Conservation (phyloP, 2,329 filamentous ascomycete genomes). For the Phyllosticta ampelicida region DNA sequence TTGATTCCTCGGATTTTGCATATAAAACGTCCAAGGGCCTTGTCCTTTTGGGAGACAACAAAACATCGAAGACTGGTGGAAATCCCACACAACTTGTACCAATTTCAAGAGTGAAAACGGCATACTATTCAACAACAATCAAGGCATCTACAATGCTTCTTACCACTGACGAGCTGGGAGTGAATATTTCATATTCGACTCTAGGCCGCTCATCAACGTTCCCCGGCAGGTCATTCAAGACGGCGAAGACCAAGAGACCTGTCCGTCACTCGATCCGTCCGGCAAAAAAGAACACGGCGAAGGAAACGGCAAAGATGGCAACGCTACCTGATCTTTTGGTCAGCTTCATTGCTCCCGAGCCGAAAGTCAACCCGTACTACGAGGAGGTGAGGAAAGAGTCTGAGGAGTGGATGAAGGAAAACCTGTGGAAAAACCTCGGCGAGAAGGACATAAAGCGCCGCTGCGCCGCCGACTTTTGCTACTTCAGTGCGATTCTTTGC, state of each 20-base stretch:
- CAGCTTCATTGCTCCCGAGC: conserved; percentile 9
- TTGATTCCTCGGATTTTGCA: not conserved
- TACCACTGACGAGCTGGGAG: not conserved
- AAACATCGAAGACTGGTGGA: not conserved
- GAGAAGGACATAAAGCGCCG: conserved; percentile 6
- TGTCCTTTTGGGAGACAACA: not conserved
- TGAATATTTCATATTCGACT: not conserved
- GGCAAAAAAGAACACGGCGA: not conserved
- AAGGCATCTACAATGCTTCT: not conserved
- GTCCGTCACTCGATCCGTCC: not conserved
- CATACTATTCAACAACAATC: not conserved
- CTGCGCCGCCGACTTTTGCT: conserved; percentile 9
- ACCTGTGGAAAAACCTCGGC: conserved; percentile 3
- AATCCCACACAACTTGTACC: not conserved
- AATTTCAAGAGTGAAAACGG: not conserved
- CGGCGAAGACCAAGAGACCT: not conserved
- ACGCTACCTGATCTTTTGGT: conserved; percentile 10
- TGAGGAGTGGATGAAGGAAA: conserved; percentile 6
- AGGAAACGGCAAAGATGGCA: not conserved
- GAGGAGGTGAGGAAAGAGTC: conserved; percentile 7
- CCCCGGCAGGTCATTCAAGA: not conserved
- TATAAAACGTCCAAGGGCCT: not conserved
- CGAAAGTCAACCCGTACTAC: conserved; percentile 9
- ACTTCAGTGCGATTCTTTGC: conserved; percentile 8
- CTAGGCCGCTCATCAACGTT: not conserved